phyloP scores from a whole-genome alignment of 2,329 filamentous ascomycete species.

The Exophiala phaeomuriformis region DNA sequence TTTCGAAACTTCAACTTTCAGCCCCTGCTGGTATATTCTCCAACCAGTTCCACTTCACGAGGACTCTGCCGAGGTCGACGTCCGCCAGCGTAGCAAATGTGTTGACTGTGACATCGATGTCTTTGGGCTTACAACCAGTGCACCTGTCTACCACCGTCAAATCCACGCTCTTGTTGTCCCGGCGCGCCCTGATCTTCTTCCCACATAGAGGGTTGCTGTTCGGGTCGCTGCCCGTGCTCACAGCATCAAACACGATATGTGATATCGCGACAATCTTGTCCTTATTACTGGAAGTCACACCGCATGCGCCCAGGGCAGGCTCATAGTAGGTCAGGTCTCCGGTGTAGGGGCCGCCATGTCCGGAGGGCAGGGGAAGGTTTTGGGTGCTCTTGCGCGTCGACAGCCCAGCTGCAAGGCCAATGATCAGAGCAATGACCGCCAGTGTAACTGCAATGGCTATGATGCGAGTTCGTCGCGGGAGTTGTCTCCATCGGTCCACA shows the following conservation, averaged over 20 bases:
- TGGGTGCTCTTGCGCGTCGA: constrained; percentile 16
- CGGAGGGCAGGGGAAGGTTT: constrained; percentile 48
- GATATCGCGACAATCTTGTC: constrained; percentile 62
- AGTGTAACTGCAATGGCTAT: constrained; percentile 15
- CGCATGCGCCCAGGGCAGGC: constrained; percentile 63
- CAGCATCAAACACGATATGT: constrained; percentile 58
- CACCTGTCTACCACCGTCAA: constrained; percentile 65
- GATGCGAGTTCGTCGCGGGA: constrained; percentile 17
- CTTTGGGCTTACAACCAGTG: constrained; percentile 41
- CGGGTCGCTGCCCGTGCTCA: constrained; percentile 45
- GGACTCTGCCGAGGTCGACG: constrained; percentile 41
- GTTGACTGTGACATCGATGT: constrained; percentile 45
- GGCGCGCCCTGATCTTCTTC: constrained; percentile 54
- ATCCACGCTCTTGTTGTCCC: constrained; percentile 49
- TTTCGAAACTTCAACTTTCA: constrained; percentile 2
- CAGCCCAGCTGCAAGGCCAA: constrained; percentile 24
- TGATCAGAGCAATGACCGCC: constrained; percentile 19
- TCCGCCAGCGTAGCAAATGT: constrained; percentile 45
- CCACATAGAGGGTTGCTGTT: constrained; percentile 64
- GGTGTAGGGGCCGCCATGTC: constrained; percentile 45
- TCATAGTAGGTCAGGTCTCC: constrained; percentile 66
- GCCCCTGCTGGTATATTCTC: constrained; percentile 31
- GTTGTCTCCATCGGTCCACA: constrained; percentile 16
- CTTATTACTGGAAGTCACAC: constrained; percentile 45
- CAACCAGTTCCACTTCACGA: constrained; percentile 47